Evolutionary conservation across 768 basidiomycete species (phyloP).

Genomic region (Flagelloscypha sp.): DNA sequence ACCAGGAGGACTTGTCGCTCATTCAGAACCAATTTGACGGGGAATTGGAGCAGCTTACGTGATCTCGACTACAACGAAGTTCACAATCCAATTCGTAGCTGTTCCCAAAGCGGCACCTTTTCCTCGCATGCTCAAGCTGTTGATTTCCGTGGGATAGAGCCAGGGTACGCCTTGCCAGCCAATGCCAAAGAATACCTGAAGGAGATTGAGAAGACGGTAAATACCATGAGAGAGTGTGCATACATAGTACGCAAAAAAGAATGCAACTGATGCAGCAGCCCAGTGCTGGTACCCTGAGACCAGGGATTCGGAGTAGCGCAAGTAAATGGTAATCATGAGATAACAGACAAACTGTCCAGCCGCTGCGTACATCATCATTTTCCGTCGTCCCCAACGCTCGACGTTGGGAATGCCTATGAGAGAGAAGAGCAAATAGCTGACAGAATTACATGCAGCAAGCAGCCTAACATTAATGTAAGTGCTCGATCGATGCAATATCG

Average conservation of each 20-base stretch:
- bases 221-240: too few species aligned
- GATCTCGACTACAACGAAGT: slow-evolving; percentile 42
- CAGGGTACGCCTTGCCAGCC: slow-evolving; percentile 49
- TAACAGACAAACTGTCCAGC: slow-evolving; percentile 42
- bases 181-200: slow-evolving; percentile 42
- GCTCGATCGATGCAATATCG: too few species aligned
- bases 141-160: slow-evolving; percentile 45
- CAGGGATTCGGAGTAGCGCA: too few species aligned
- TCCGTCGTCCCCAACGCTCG: slow-evolving; percentile 39
- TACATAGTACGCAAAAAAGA: slow-evolving; percentile 45
- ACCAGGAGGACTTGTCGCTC: too few species aligned
- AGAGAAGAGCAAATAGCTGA: slow-evolving; percentile 41
- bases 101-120: slow-evolving; percentile 42
- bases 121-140: slow-evolving; percentile 41
- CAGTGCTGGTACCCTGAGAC: too few species aligned
- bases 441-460: slow-evolving; percentile 43
- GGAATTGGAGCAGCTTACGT: too few species aligned
- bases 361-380: slow-evolving; percentile 48
- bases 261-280: slow-evolving; percentile 38
- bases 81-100: slow-evolving; percentile 46
- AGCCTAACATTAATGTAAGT: too few species aligned
- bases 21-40: too few species aligned
- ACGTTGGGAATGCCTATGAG: slow-evolving; percentile 38
- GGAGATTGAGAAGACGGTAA: too few species aligned
- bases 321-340: slow-evolving; percentile 33